phyloP scores from a whole-genome alignment of 805 yeast species.

The Candida ortonii region DNA sequence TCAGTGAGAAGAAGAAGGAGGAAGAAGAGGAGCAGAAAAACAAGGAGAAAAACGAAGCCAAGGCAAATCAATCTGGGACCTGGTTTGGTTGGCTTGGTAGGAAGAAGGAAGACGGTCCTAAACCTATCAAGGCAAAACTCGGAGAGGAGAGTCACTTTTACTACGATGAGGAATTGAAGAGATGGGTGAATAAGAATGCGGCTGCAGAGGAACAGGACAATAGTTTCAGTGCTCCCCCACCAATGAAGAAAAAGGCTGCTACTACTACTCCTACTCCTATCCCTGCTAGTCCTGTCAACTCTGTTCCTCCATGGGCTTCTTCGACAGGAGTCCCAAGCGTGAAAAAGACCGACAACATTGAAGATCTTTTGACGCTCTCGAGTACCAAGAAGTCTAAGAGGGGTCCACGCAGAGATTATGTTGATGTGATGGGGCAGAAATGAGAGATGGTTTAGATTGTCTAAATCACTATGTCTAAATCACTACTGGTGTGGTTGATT shows the following conservation, averaged over 20 bases:
- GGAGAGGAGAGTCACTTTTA: slow-evolving; percentile 75
- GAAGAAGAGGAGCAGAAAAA: slow-evolving; percentile 12
- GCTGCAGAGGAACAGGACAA: slow-evolving; percentile 62
- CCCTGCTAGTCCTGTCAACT: slow-evolving; percentile 31
- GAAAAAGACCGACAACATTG: slow-evolving; percentile 27
- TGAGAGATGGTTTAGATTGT: too few species aligned
- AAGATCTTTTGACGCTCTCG: slow-evolving; percentile 30
- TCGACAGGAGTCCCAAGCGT: slow-evolving; percentile 5
- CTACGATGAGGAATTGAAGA: slow-evolving; percentile 77
- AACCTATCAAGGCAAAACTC: slow-evolving; percentile 77
- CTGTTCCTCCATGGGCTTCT: slow-evolving; percentile 5
- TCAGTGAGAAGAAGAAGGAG: slow-evolving; percentile 18
- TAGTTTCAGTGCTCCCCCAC: slow-evolving; percentile 71
- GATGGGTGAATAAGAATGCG: slow-evolving; percentile 80
- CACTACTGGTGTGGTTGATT: background rate
- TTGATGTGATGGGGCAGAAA: slow-evolving; percentile 54
- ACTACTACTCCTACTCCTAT: slow-evolving; percentile 36
- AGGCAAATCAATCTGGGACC: slow-evolving; percentile 22
- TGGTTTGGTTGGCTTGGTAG: slow-evolving; percentile 67
- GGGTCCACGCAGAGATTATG: slow-evolving; percentile 58
- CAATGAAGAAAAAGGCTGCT: slow-evolving; percentile 42
- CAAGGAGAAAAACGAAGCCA: slow-evolving; percentile 16
- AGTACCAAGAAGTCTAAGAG: slow-evolving; percentile 47
- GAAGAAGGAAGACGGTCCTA: slow-evolving; percentile 52
- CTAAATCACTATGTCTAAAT: too few species aligned